Percentiles rank a stretch among this genome's conserved stretches.
Conservation (phyloP, 371 early-diverging fungal species). For the Smittium culicis region DNA sequence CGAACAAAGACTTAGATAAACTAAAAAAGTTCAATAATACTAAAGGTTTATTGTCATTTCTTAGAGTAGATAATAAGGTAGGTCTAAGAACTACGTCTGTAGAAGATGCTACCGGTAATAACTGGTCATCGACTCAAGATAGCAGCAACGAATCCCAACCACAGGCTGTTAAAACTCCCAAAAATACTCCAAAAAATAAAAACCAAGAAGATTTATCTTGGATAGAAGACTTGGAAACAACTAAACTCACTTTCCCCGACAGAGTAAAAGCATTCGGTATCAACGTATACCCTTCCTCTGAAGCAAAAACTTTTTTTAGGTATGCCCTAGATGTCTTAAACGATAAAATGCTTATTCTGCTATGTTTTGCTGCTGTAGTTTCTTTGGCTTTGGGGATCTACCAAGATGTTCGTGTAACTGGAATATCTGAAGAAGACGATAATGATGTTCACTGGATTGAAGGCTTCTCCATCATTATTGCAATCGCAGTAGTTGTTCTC, state of each 20-base stretch:
- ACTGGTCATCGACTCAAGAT: not conserved
- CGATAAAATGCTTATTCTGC: constrained; percentile 69
- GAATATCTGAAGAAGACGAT: constrained; percentile 20
- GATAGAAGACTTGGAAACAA: constrained; percentile 27
- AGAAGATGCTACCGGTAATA: not conserved
- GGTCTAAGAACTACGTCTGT: not conserved
- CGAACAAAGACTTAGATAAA: not conserved
- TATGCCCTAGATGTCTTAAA: constrained; percentile 69
- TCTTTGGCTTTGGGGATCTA: constrained; percentile 76
- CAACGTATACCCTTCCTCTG: constrained; percentile 50
- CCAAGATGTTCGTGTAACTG: constrained; percentile 42
- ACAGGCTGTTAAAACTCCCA: not conserved
- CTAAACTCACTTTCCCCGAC: constrained; percentile 21
- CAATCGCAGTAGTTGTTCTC: constrained; percentile 75
- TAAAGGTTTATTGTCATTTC: not conserved
- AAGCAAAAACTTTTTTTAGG: constrained; percentile 49
- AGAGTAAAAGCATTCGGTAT: constrained; percentile 34
- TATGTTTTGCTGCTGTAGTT: constrained; percentile 65
- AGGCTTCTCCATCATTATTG: constrained; percentile 75
- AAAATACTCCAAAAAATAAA: not conserved
- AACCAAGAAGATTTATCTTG: constrained; percentile 13
- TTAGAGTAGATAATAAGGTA: not conserved
- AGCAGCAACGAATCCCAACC: not conserved
- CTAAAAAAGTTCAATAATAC: not conserved
- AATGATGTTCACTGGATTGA: constrained; percentile 45